Percentiles rank a stretch among this genome's conserved stretches.
Conservation (phyloP, 495 filamentous ascomycete genomes). For the Copromyces sp. region DNA sequence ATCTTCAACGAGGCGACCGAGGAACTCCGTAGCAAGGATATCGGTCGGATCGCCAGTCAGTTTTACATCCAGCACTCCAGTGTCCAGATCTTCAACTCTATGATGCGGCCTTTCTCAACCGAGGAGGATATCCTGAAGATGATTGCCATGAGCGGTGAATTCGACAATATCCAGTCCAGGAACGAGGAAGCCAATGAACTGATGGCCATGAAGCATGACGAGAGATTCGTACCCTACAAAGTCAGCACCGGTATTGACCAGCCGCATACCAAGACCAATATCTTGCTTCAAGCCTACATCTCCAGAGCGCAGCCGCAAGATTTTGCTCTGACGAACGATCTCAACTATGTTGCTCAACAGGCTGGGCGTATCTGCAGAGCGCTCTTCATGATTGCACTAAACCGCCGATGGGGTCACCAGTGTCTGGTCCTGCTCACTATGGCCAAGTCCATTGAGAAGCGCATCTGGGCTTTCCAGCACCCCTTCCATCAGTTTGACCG, state of each 20-base stretch:
- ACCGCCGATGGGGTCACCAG: slow-evolving; percentile 87
- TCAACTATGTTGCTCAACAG: slow-evolving; percentile 91
- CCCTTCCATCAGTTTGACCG: slow-evolving; percentile 86
- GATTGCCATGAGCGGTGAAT: slow-evolving; percentile 94
- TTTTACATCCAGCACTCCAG: slow-evolving; percentile 90
- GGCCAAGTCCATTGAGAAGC: slow-evolving; percentile 93
- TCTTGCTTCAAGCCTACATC: slow-evolving; percentile 88
- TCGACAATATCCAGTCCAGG: slow-evolving; percentile 88
- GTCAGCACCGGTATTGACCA: slow-evolving; percentile 65
- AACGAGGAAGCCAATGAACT: slow-evolving; percentile 82
- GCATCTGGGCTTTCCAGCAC: slow-evolving; percentile 88
- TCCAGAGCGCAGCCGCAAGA: slow-evolving; percentile 82
- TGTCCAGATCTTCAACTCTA: slow-evolving; percentile 87
- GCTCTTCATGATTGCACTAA: slow-evolving; percentile 94
- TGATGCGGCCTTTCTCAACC: slow-evolving; percentile 71
- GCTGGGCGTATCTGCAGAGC: slow-evolving; percentile 88
- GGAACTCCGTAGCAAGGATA: slow-evolving; percentile 82
- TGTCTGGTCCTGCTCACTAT: slow-evolving; percentile 80
- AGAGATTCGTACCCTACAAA: slow-evolving; percentile 59
- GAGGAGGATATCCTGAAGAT: slow-evolving; percentile 88
- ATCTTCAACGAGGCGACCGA: slow-evolving; percentile 93
- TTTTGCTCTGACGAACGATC: slow-evolving; percentile 84
- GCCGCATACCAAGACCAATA: slow-evolving; percentile 87
- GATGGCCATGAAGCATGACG: slow-evolving; percentile 41
- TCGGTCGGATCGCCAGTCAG: slow-evolving; percentile 93